Base-by-base conservation (phyloP, 164 flowering plant species). In the Warburgia ugandensis region DNA sequence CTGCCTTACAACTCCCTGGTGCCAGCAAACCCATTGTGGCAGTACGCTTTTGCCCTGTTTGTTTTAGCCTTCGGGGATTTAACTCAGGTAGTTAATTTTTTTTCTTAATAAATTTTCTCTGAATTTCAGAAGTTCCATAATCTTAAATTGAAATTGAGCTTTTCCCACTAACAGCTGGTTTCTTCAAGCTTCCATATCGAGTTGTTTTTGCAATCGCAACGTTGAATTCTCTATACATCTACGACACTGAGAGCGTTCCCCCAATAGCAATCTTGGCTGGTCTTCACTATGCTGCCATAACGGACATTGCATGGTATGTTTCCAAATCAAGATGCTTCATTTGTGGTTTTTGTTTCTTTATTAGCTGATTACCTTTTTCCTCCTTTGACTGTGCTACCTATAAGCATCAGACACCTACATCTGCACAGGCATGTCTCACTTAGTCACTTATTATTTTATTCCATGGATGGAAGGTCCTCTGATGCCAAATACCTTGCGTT, bases 221-320 rank as follows among this genome's bases (percentile, higher is more conserved):
- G 50, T 71, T 94, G 70, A 89, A 89, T 61, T 94, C 97, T 39
- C 61, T 94, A 35, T 89, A 89, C 62, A 67, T 94, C 22, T 94
- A 86, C 58, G 97, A 94, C 68, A 83, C 99, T 0, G 92, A 94
- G 60, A 78, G 90, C 61, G 61, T 70, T 65, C 50, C 77, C 48
- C 99, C 99, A 28, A 74, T 94, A 52, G 88, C 87, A 56, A 42
- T 94, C 27, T 76, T 80, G 60, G 96, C 97, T 51, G 99, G 99
- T 40, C 77, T 94, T 65, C 99, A 94, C 53, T 94, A 94, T 73
- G 94, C 97, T 48, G 85, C 99, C 20, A 73, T 94, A 58, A 94
- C 99, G 11, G 99, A 94, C 58, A 80, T 94, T 42, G 73, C 97
- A 52, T 94, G 99, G 99, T 94, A 76, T 41, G 26, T 31, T 30